Evolutionary conservation across 345 rosid genomes (phyloP).

Genomic region (Sisymbrium irio): DNA sequence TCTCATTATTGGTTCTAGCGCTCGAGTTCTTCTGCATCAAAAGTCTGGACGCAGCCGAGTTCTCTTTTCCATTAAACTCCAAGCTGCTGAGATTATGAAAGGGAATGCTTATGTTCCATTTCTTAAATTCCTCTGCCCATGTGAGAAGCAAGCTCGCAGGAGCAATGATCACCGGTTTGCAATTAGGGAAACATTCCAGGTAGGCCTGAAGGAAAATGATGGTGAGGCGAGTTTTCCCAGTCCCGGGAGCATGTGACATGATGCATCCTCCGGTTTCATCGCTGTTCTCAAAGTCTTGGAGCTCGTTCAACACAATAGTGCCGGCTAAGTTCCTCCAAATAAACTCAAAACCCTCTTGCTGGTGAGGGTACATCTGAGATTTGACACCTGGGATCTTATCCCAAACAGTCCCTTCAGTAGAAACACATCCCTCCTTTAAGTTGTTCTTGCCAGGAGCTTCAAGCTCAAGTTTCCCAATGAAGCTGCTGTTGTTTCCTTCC

Average conservation of each 20-base stretch:
- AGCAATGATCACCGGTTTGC: conserved; percentile 70
- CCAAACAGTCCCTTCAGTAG: conserved; percentile 59
- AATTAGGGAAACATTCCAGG: conserved; percentile 42
- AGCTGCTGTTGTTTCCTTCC: conserved; percentile 28
- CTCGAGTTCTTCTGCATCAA: conserved; percentile 6
- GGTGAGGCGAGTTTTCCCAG: conserved; percentile 78
- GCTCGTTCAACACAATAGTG: conserved; percentile 43
- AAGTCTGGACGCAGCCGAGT: conserved; percentile 14
- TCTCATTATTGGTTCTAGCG: conserved; percentile 1
- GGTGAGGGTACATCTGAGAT: conserved; percentile 59
- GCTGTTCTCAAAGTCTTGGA: conserved; percentile 34
- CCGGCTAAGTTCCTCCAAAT: conserved; percentile 76
- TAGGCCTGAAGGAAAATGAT: conserved; percentile 61
- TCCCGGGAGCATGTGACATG: conserved; percentile 85
- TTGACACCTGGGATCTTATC: conserved; percentile 55
- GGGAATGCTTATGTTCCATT: conserved; percentile 56
- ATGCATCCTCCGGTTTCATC: conserved; percentile 58
- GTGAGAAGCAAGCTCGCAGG: conserved; percentile 73
- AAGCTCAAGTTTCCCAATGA: conserved; percentile 7
- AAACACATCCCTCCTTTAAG: conserved; percentile 1
- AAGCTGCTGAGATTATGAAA: conserved; percentile 57
- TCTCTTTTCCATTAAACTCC: conserved; percentile 52
- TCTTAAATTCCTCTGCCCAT: conserved; percentile 77
- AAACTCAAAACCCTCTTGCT: conserved; percentile 74
- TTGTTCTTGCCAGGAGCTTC: conserved; percentile 9